Conservation (phyloP, 805 yeast species). For the Metschnikowia amazonensis region DNA sequence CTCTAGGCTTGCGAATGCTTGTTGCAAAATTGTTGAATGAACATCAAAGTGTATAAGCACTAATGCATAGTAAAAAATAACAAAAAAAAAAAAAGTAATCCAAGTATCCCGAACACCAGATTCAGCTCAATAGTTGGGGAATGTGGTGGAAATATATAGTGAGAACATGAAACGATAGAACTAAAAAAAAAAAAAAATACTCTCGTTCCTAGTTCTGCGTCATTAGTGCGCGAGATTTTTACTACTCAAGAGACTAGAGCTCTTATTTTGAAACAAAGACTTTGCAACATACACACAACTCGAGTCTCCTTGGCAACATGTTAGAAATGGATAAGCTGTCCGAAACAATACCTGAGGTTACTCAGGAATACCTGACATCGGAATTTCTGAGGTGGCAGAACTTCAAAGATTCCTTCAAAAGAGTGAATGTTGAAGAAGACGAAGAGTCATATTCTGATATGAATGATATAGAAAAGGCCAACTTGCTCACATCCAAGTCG, state of each 20-base stretch:
- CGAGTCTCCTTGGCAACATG: neutral
- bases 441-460: constrained; percentile 21
- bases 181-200: constrained; percentile 2
- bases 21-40: neutral
- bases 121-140: neutral
- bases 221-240: neutral
- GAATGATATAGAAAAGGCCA: constrained; percentile 39
- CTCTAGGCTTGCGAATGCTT: neutral
- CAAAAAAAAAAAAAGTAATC: too few species aligned
- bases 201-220: neutral
- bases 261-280: neutral
- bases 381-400: constrained; percentile 34
- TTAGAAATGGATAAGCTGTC: neutral
- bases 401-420: constrained; percentile 49
- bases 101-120: neutral
- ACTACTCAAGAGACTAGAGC: neutral
- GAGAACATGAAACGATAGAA: neutral
- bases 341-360: neutral
- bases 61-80: neutral
- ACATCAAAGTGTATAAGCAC: neutral
- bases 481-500: constrained; percentile 37
- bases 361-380: constrained; percentile 10
- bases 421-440: constrained; percentile 26
- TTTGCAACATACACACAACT: neutral
- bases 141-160: neutral